These are phyloP conservation scores for Leccinum subgranulosum DNA, from an alignment of 768 basidiomycete genomes.

Conservation along the genomic window DNA sequence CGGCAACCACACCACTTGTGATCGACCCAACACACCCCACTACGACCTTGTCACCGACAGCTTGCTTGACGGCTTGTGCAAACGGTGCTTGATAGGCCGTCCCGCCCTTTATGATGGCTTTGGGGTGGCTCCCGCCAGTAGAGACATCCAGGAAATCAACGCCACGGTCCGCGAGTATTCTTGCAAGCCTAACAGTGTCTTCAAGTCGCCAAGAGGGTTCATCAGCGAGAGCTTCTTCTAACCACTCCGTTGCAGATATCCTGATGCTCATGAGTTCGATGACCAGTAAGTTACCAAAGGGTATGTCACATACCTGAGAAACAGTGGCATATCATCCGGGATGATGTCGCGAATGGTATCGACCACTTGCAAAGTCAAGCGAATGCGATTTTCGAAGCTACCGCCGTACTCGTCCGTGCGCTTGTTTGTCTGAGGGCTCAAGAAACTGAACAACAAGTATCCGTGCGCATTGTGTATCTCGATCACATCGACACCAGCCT, in stretches of 20 bases:
- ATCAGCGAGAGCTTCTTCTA: constrained; percentile 54
- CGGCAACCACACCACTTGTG: constrained; percentile 38
- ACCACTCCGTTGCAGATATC: constrained; percentile 73
- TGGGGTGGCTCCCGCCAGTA: constrained; percentile 53
- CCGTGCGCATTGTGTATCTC: constrained; percentile 69
- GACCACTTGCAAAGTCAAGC: constrained; percentile 61
- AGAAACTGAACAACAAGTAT: constrained; percentile 54
- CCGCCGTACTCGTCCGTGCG: constrained; percentile 71
- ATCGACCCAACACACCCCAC: constrained; percentile 29
- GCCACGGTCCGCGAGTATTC: constrained; percentile 57
- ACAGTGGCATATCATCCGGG: constrained; percentile 62
- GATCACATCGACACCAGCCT: constrained; percentile 55
- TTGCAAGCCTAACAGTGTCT: constrained; percentile 62
- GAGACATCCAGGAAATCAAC: constrained; percentile 78
- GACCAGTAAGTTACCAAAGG: not conserved
- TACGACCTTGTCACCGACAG: constrained; percentile 38
- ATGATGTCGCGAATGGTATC: constrained; percentile 61
- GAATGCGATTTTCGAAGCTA: constrained; percentile 63
- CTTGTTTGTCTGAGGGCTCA: constrained; percentile 58
- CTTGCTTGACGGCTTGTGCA: constrained; percentile 50
- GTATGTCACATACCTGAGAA: constrained; percentile 51
- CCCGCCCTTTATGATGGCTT: constrained; percentile 27
- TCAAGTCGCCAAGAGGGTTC: constrained; percentile 66
- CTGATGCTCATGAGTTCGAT: constrained; percentile 18
- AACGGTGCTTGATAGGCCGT: constrained; percentile 55